phyloP scores from a whole-genome alignment of 2,329 filamentous ascomycete genomes.

The Botrytis elliptica region DNA sequence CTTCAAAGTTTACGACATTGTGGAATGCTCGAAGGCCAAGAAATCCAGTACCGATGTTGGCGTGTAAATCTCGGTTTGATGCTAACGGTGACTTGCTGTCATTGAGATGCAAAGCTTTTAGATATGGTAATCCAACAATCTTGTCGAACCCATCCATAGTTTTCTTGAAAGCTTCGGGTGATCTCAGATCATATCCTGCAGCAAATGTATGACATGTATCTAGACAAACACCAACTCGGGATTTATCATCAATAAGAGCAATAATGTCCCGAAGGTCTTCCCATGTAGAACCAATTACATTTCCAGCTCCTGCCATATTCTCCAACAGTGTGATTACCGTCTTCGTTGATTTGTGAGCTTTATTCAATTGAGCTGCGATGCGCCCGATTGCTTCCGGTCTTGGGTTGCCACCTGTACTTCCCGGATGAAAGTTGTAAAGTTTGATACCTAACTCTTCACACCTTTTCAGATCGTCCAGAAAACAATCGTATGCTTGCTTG shows the following conservation, averaged over 20 bases:
- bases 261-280: constrained; percentile 88
- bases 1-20: constrained; percentile 78
- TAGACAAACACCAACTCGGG: constrained; percentile 86
- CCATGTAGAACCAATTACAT: constrained; percentile 81
- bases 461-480: constrained; percentile 82
- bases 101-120: constrained; percentile 87
- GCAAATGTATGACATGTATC: constrained; percentile 98
- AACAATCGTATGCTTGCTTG: constrained; percentile 78
- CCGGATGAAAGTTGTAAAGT: constrained; percentile 98
- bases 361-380: constrained; percentile 80
- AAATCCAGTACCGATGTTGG: constrained; percentile 95
- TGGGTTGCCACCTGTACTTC: constrained; percentile 69
- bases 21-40: constrained; percentile 88
- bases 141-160: constrained; percentile 76
- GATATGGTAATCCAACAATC: constrained; percentile 73
- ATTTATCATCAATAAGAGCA: constrained; percentile 72
- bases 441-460: constrained; percentile 83
- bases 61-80: constrained; percentile 84
- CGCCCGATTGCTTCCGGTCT: constrained; percentile 70
- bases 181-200: constrained; percentile 84
- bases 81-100: constrained; percentile 88
- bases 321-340: constrained; percentile 83
- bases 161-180: constrained; percentile 67
- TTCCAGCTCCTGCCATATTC: constrained; percentile 91
- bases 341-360: constrained; percentile 72